phyloP scores from a whole-genome alignment of 805 yeast species.

The Suhomyces canberraensis region DNA sequence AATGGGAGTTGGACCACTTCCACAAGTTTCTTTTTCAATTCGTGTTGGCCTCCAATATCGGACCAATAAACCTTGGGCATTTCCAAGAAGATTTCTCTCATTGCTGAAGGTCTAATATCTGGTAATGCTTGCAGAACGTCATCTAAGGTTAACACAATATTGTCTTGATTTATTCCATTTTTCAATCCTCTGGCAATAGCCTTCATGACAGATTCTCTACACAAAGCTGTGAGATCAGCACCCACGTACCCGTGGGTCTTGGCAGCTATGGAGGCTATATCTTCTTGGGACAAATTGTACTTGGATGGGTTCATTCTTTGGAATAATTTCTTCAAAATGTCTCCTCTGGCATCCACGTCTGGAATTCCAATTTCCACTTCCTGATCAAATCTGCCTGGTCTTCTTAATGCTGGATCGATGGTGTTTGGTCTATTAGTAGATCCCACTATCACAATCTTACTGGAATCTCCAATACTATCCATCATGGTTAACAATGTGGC shows the following conservation, averaged over 20 bases:
- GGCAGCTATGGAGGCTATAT: conserved; percentile 61
- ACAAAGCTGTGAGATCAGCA: conserved; percentile 85
- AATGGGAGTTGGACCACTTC: conserved; percentile 94
- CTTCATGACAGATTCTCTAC: conserved; percentile 84
- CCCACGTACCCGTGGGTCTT: conserved; percentile 98
- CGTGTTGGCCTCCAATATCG: conserved; percentile 94
- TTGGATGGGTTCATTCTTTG: conserved; percentile 42
- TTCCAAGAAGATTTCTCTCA: conserved; percentile 92
- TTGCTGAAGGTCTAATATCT: conserved; percentile 92
- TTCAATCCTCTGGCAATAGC: conserved; percentile 64
- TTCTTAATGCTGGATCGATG: conserved; percentile 67
- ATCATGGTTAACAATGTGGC: conserved; percentile 80
- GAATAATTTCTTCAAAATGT: conserved; percentile 66
- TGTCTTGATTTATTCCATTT: conserved; percentile 18
- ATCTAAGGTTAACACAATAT: conserved; percentile 44
- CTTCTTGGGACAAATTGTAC: conserved; percentile 49
- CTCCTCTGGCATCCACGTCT: conserved; percentile 72
- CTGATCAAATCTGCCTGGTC: conserved; percentile 88
- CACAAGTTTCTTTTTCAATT: conserved; percentile 70
- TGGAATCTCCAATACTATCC: conserved; percentile 71
- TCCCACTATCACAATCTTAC: conserved; percentile 65
- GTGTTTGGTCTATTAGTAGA: conserved; percentile 73
- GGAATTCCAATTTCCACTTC: conserved; percentile 93
- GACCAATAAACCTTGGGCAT: conserved; percentile 92
- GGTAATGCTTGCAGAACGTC: conserved; percentile 73